phyloP scores from a whole-genome alignment of 1,284 basidiomycete genomes.

The Malassezia vespertilionis region DNA sequence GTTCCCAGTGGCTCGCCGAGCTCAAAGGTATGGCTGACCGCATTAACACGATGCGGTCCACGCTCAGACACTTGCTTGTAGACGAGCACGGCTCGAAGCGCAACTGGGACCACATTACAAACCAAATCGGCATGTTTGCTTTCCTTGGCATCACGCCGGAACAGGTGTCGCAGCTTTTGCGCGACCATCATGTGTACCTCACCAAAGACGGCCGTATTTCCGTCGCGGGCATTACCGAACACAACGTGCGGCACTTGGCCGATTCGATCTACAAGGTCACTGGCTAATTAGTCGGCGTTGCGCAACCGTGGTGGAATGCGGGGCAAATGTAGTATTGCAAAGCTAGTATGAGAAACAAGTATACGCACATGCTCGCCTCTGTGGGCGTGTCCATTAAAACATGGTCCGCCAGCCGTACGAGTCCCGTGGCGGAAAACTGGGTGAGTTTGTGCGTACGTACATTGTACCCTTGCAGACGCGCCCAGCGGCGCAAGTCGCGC shows the following conservation, averaged over 20 bases:
- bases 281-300: constrained; percentile 15
- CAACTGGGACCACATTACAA: constrained; percentile 49
- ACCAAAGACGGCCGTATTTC: constrained; percentile 48
- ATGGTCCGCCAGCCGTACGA: constrained; percentile 3
- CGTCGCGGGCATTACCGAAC: constrained; percentile 45
- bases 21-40: constrained; percentile 49
- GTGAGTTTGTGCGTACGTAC: background rate
- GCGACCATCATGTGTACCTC: constrained; percentile 48
- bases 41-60: constrained; percentile 47
- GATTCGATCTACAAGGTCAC: constrained; percentile 44
- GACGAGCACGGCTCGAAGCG: constrained; percentile 45
- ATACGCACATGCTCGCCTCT: constrained; percentile 7
- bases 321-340: constrained; percentile 1
- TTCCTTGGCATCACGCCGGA: constrained; percentile 46
- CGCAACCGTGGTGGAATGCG: constrained; percentile 12
- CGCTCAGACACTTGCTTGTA: constrained; percentile 42
- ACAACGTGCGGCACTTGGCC: constrained; percentile 44
- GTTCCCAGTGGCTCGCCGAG: constrained; percentile 49
- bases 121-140: constrained; percentile 48
- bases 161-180: constrained; percentile 44
- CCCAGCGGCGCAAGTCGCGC: constrained; percentile 18
- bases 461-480: constrained; percentile 5
- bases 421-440: constrained; percentile 12
- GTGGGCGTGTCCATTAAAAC: constrained; percentile 3
- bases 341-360: background rate